phyloP scores from a whole-genome alignment of 2,329 filamentous ascomycete species.

The Aspergillus sp. region DNA sequence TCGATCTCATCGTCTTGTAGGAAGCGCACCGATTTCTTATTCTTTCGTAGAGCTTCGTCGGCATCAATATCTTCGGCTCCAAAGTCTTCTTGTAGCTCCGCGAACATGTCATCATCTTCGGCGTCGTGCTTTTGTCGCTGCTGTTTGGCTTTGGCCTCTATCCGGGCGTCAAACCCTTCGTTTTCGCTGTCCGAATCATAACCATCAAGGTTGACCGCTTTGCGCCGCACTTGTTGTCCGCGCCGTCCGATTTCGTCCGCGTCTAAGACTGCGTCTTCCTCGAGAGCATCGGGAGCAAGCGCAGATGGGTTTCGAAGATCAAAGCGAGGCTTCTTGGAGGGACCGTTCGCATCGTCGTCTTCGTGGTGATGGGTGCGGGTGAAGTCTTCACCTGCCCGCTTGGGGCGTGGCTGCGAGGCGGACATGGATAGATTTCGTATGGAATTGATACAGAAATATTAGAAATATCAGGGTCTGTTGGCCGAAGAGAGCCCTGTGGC shows the following conservation, averaged over 20 bases:
- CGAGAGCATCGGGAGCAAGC: constrained; percentile 76
- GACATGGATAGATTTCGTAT: background rate
- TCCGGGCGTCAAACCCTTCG: constrained; percentile 79
- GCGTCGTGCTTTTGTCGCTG: constrained; percentile 34
- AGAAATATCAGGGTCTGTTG: too few species aligned
- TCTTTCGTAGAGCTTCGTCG: constrained; percentile 54
- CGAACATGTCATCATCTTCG: constrained; percentile 76
- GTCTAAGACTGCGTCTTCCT: constrained; percentile 75
- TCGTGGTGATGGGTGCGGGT: constrained; percentile 70
- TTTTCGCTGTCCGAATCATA: constrained; percentile 94
- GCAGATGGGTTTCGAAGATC: constrained; percentile 93
- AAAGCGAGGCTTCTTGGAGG: constrained; percentile 79
- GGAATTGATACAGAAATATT: too few species aligned
- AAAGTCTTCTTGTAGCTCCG: constrained; percentile 62
- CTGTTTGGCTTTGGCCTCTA: constrained; percentile 57
- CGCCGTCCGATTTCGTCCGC: constrained; percentile 85
- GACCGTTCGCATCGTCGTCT: constrained; percentile 43
- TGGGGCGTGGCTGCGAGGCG: constrained; percentile 68
- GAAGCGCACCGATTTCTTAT: constrained; percentile 62
- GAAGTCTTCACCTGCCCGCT: constrained; percentile 79
- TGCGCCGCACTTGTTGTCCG: constrained; percentile 75
- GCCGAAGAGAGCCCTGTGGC: too few species aligned
- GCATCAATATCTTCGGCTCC: constrained; percentile 53
- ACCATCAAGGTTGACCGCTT: constrained; percentile 92
- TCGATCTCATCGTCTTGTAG: constrained; percentile 66